Base-by-base conservation (phyloP, 2,329 filamentous ascomycete genomes). In the Coniochaeta pulveracea region DNA sequence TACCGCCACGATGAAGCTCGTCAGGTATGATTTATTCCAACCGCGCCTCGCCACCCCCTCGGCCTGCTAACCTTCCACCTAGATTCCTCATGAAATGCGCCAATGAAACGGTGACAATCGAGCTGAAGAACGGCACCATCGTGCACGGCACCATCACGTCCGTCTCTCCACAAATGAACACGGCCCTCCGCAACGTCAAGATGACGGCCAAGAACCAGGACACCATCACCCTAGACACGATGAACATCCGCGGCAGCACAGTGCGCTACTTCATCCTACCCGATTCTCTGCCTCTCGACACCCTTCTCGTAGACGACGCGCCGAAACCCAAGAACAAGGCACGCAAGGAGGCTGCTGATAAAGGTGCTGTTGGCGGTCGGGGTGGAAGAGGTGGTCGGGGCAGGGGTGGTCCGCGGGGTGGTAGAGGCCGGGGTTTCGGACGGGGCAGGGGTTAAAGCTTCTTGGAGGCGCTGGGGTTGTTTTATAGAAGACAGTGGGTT, bases 311-410 rank as follows among this genome's bases (percentile, higher is more conserved):
- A 47, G 91, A 98, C 57, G 91, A 98, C 61, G 78, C 85, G 50
- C 86, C 89, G 33, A 98, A 98, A 69, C 89, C 91, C 40, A 96
- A 96, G 81, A 98, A 98, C 66, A 98, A 98, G 77, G 89, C 91
- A 17, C 76, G 89, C 54, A 98, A 98, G 71, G 91, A 96, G 64
- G 71, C 69, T 19, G 72, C 75, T 38, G 65, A 78, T 30, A 71
- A 73, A 27, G 64, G 55, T 18, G 56, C 66, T 26, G 69, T 68
- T 27, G 66, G 66, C 8, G 58, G 69, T 21, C 66, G 75, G 38
- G 60, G 70, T 12, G 57, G 66, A 14, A 56, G 70, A 29, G 58
- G 71, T 24, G 63, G 66, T 23, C 51, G 63, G 26, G 61, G 63
- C 12, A 55, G 61, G 27, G 56, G 60, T 19, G 35, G 39, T 3